Conservation (phyloP, 345 rosid genomes). For the Bruguiera gymnorhiza region DNA sequence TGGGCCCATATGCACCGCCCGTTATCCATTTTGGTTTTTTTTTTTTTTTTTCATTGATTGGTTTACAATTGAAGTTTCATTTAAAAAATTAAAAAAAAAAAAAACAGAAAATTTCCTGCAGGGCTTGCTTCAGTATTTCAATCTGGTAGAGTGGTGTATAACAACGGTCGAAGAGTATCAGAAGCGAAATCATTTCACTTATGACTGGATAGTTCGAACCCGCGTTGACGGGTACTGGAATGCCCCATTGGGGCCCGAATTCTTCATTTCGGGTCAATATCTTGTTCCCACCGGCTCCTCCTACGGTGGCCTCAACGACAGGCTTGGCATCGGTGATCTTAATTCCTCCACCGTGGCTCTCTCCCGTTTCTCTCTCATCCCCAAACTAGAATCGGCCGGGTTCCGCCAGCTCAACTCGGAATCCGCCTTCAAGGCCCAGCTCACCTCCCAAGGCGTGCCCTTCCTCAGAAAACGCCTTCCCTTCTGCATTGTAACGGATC, state of each 20-base stretch:
- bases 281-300: slow-evolving; percentile 76
- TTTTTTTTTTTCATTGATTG: background rate
- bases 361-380: slow-evolving; percentile 73
- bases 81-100: no score
- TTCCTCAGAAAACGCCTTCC: slow-evolving; percentile 47
- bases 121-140: slow-evolving; percentile 88
- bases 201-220: slow-evolving; percentile 91
- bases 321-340: slow-evolving; percentile 78
- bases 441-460: slow-evolving; percentile 46
- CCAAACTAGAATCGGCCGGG: slow-evolving; percentile 58
- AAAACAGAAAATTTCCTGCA: slow-evolving; percentile 12
- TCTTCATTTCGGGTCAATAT: slow-evolving; percentile 58
- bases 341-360: slow-evolving; percentile 62
- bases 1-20: no score
- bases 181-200: slow-evolving; percentile 44
- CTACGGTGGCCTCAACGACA: slow-evolving; percentile 93
- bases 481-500: slow-evolving; percentile 70
- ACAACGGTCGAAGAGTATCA: slow-evolving; percentile 61
- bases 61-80: background rate
- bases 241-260: slow-evolving; percentile 52
- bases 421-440: slow-evolving; percentile 76
- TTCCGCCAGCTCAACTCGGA: slow-evolving; percentile 71
- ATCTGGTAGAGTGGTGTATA: slow-evolving; percentile 79
- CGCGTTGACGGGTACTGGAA: slow-evolving; percentile 92
- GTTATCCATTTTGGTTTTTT: background rate